Evolutionary conservation across 306 rosid species (phyloP).

Genomic region (Gastrolobium villosum): DNA sequence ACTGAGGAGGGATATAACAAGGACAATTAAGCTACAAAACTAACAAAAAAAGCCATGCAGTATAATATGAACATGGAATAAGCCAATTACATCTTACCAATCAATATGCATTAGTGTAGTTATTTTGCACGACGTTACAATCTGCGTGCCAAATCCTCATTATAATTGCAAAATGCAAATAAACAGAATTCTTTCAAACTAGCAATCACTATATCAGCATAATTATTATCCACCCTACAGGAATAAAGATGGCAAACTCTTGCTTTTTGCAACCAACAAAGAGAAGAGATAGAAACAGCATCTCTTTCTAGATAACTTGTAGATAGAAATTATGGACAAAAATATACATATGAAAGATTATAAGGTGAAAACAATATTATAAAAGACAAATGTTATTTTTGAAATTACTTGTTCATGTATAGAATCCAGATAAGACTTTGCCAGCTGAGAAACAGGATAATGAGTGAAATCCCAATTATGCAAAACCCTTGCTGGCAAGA

Average conservation of each 20-base stretch:
- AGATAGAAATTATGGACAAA: slow-evolving; percentile 22
- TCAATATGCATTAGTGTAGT: background rate
- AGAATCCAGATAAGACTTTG: slow-evolving; percentile 93
- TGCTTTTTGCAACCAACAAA: slow-evolving; percentile 25
- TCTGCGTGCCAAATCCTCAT: slow-evolving; percentile 16
- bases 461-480: slow-evolving; percentile 92
- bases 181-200: slow-evolving; percentile 24
- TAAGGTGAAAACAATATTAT: slow-evolving; percentile 3
- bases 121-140: slow-evolving; percentile 14
- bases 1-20: slow-evolving; percentile 25
- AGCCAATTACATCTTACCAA: background rate
- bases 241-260: slow-evolving; percentile 18
- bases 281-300: slow-evolving; percentile 29
- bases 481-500: slow-evolving; percentile 94
- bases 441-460: slow-evolving; percentile 90
- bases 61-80: slow-evolving; percentile 6
- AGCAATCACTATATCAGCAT: slow-evolving; percentile 1
- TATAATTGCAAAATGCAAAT: slow-evolving; percentile 11
- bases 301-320: slow-evolving; percentile 24
- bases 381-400: slow-evolving; percentile 37
- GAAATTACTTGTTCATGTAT: slow-evolving; percentile 89
- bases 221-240: background rate
- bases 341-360: slow-evolving; percentile 34
- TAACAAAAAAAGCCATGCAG: background rate
- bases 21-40: background rate